Conservation (phyloP, 805 yeast genomes). For the Saturnispora hagleri region DNA sequence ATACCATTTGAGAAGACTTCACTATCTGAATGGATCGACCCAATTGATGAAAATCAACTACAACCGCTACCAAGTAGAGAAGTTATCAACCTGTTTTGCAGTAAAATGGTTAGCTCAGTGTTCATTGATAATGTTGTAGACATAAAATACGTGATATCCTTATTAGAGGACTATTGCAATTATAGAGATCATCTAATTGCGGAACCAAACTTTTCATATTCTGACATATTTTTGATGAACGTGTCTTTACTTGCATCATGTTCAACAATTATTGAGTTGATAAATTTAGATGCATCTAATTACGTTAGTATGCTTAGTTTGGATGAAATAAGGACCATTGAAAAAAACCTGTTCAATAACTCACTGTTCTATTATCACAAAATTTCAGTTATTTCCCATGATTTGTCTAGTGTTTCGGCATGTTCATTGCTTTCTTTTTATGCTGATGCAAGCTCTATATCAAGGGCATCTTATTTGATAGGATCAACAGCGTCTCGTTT, state of each 20-base stretch:
- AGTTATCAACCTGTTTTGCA: slow-evolving; percentile 14
- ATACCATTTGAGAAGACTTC: slow-evolving; percentile 15
- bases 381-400: slow-evolving; percentile 41
- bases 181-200: slow-evolving; percentile 19
- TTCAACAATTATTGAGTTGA: slow-evolving; percentile 8
- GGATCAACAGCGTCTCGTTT: slow-evolving; percentile 40
- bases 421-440: slow-evolving; percentile 38
- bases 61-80: slow-evolving; percentile 26
- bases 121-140: slow-evolving; percentile 6
- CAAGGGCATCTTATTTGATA: slow-evolving; percentile 35
- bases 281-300: neutral
- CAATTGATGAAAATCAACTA: slow-evolving; percentile 22
- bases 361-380: slow-evolving; percentile 46
- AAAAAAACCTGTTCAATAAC: slow-evolving; percentile 28
- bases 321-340: slow-evolving; percentile 21
- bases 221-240: slow-evolving; percentile 29
- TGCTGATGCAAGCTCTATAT: slow-evolving; percentile 25
- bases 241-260: slow-evolving; percentile 19
- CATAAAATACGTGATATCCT: slow-evolving; percentile 3
- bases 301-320: slow-evolving; percentile 6
- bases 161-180: slow-evolving; percentile 17
- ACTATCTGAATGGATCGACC: slow-evolving; percentile 28
- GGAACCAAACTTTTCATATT: slow-evolving; percentile 20
- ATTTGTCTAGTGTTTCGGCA: slow-evolving; percentile 42
- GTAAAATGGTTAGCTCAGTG: slow-evolving; percentile 4